These are phyloP conservation scores for Penicillium malachiteum DNA, from an alignment of 495 filamentous ascomycete genomes.

Conservation along the genomic window DNA sequence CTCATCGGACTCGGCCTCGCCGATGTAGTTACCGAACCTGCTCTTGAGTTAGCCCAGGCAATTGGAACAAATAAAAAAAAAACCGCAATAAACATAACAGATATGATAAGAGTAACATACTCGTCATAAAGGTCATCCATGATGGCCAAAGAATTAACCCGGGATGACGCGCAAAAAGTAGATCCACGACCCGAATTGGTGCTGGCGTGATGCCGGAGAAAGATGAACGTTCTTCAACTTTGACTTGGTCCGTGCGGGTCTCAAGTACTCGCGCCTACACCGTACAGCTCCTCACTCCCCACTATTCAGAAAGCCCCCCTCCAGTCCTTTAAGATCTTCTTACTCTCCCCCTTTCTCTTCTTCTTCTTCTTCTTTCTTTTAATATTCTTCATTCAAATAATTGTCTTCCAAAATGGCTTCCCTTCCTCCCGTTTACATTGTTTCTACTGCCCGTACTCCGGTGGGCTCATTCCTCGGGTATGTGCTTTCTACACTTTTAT, in stretches of 20 bases:
- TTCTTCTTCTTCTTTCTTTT: background rate
- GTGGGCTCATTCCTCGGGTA: slow-evolving; percentile 92
- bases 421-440: slow-evolving; percentile 89
- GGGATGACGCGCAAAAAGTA: slow-evolving; percentile 10
- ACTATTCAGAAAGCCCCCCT: slow-evolving; percentile 12
- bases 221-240: slow-evolving; percentile 20
- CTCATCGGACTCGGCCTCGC: slow-evolving; percentile 86
- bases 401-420: slow-evolving; percentile 39
- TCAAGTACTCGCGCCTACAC: slow-evolving; percentile 33
- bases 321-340: slow-evolving; percentile 6
- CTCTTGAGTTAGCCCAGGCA: background rate
- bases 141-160: slow-evolving; percentile 19
- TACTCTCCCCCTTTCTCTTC: slow-evolving; percentile 2
- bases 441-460: slow-evolving; percentile 86
- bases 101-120: slow-evolving; percentile 40
- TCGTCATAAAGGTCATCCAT: slow-evolving; percentile 89
- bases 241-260: slow-evolving; percentile 29
- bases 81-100: background rate
- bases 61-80: background rate
- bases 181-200: slow-evolving; percentile 11
- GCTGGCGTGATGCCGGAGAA: slow-evolving; percentile 25
- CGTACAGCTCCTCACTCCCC: slow-evolving; percentile 32
- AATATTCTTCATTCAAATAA: background rate
- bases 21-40: slow-evolving; percentile 95
- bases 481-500: slow-evolving; percentile 16